Base-by-base conservation (phyloP, 495 filamentous ascomycete genomes). In the Penicillium macrosclerotiorum region DNA sequence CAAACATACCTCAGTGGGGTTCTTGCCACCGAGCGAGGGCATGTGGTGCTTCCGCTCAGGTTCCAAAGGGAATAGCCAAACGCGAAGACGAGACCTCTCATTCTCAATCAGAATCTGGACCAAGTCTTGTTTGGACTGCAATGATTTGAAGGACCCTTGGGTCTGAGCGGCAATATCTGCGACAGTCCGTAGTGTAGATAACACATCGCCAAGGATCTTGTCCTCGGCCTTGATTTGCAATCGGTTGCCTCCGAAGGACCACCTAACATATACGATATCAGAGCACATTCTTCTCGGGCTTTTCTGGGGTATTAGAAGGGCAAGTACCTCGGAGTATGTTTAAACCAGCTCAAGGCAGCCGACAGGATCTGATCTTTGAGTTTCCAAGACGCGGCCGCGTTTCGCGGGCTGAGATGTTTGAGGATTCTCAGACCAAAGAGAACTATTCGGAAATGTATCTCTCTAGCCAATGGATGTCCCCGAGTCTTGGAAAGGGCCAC, bases 201-300 rank as follows among this genome's bases (percentile, higher is more conserved):
- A 68, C 27, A 96, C 82, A 65, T 97, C 92, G 8, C 74, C 74
- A 6, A 99, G 78, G 24, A 97, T 65, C 50, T 82, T 84, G 24
- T 87, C 81, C 64, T 99, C 94, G 0, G 94, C 89, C 65, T 93
- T 97, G 22, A 97, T 76, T 59, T 97, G 93, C 6, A 96, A 71
- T 35, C 87, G 76, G 60, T 96, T 96, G 46, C 92, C 90, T 31
- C 94, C 94, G 62, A 94, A 97, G 3, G 91, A 94, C 93, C 93
- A 99, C 50, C 78, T 72, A 37, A 3, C 31, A 27, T 37, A 22
- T n/a, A n/a, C n/a, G n/a, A n/a, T n/a, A n/a, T n/a, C n/a, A n/a
- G n/a, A n/a, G n/a, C n/a, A n/a, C n/a, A n/a, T n/a, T n/a, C n/a
- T n/a, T n/a, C n/a, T n/a, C n/a, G n/a, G n/a, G n/a, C n/a, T n/a